Percentiles rank a stretch among this genome's conserved stretches.
phyloP scores from a whole-genome alignment of 192 early-diverging fungal species.

The Helicostylum pulchrum region DNA sequence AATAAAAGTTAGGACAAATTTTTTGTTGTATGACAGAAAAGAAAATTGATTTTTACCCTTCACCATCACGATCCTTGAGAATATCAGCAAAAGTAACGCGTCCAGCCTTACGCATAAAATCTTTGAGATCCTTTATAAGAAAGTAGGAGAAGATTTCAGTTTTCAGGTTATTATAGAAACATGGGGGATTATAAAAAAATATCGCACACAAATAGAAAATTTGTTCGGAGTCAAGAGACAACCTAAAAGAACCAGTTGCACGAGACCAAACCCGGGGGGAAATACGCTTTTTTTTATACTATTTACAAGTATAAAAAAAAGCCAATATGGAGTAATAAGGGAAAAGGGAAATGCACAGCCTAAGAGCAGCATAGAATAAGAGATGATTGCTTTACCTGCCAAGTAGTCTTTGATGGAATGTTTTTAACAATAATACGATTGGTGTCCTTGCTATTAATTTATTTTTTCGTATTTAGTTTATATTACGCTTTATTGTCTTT shows the following conservation, averaged over 20 bases:
- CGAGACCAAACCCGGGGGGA: constrained; percentile 8
- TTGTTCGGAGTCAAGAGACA: constrained; percentile 18
- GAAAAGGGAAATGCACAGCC: constrained; percentile 16
- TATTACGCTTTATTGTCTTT: neutral
- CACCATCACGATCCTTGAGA: constrained; percentile 74
- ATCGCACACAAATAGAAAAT: neutral
- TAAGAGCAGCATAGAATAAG: constrained; percentile 26
- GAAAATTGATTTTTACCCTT: constrained; percentile 58
- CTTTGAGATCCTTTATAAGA: constrained; percentile 84
- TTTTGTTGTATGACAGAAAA: neutral
- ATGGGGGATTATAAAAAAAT: neutral
- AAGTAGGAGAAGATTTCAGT: constrained; percentile 14
- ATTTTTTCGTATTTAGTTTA: neutral
- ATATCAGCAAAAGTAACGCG: constrained; percentile 93
- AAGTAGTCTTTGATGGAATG: constrained; percentile 74
- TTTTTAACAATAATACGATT: constrained; percentile 79
- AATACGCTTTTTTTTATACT: neutral
- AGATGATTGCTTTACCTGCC: constrained; percentile 67
- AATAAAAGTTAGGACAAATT: neutral
- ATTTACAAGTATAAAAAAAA: too few relatives aligned
- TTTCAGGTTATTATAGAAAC: neutral
- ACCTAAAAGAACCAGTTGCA: constrained; percentile 16
- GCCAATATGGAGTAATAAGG: constrained; percentile 11
- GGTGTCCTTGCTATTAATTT: constrained; percentile 3
- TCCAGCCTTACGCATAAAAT: constrained; percentile 90